Percentiles rank a stretch among this genome's conserved stretches.
Conservation (phyloP, 306 rosid species). For the Pyrus bretschneideri region DNA sequence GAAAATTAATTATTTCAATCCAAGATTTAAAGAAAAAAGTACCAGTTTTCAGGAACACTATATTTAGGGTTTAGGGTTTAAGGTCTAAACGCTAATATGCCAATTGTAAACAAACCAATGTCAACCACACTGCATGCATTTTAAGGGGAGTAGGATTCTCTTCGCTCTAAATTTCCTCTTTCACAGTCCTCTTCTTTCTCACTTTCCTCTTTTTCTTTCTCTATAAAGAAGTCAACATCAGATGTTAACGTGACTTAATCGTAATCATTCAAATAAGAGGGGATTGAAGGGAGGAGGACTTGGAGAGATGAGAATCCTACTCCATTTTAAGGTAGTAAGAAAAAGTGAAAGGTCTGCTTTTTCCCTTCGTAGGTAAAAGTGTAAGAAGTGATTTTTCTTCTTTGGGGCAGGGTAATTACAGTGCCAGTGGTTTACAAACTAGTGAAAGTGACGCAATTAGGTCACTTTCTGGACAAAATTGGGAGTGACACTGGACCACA, state of each 20-base stretch:
- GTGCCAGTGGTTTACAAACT: background rate
- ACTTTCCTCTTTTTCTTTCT: no score
- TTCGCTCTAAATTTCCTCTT: no score
- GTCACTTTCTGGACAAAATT: background rate
- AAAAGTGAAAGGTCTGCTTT: background rate
- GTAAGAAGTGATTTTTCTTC: background rate
- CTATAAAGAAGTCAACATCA: no score
- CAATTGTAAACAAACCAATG: background rate
- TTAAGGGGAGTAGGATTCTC: no score
- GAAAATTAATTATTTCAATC: background rate
- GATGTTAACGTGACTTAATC: no score
- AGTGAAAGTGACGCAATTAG: background rate
- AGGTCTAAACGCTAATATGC: background rate
- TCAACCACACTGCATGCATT: conserved; percentile 1
- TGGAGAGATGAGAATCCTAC: no score
- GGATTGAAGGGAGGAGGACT: no score
- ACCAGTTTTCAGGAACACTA: background rate
- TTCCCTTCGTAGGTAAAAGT: no score
- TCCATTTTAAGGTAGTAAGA: background rate
- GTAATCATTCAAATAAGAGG: no score
- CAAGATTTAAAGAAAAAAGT: background rate
- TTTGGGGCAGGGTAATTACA: background rate
- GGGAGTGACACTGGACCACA: background rate
- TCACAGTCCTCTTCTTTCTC: no score
- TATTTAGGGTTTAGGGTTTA: background rate